These are phyloP conservation scores for Dipteronia dyeriana DNA, from an alignment of 345 rosid species.

Conservation along the genomic window DNA sequence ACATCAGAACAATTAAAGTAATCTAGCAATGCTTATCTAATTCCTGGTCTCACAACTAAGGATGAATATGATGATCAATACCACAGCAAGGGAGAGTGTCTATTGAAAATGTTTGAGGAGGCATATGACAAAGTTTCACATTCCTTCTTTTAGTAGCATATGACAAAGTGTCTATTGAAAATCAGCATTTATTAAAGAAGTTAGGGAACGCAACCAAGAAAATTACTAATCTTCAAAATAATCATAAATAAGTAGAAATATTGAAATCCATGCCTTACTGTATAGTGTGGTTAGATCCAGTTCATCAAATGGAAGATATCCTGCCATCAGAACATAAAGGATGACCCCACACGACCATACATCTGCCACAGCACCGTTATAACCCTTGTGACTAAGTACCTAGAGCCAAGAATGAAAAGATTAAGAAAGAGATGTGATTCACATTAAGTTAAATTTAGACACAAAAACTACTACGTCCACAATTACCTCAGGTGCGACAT, in stretches of 20 bases:
- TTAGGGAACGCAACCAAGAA: slow-evolving; percentile 1
- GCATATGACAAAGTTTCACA: neutral
- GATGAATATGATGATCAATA: slow-evolving; percentile 8
- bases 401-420: slow-evolving; percentile 30
- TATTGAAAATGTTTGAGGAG: neutral
- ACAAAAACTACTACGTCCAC: neutral
- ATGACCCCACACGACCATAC: slow-evolving; percentile 98
- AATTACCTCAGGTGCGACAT: slow-evolving; percentile 96
- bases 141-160: neutral
- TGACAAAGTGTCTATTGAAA: neutral
- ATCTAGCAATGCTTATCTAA: neutral
- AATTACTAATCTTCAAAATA: slow-evolving; percentile 11
- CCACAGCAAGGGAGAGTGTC: neutral
- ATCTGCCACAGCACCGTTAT: slow-evolving; percentile 93
- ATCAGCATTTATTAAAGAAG: neutral
- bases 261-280: slow-evolving; percentile 70
- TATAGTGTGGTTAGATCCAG: slow-evolving; percentile 93
- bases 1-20: slow-evolving; percentile 7
- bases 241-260: slow-evolving; percentile 13
- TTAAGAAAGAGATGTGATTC: slow-evolving; percentile 5
- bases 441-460: neutral
- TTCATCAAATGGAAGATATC: slow-evolving; percentile 98
- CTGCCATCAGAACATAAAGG: slow-evolving; percentile 94
- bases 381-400: slow-evolving; percentile 98
- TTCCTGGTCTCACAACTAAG: neutral